A percentile compares a stretch with the other conserved stretches of the same genome.
Conservation (phyloP, 2,329 filamentous ascomycete species). For the Parafenestella ontariensis region DNA sequence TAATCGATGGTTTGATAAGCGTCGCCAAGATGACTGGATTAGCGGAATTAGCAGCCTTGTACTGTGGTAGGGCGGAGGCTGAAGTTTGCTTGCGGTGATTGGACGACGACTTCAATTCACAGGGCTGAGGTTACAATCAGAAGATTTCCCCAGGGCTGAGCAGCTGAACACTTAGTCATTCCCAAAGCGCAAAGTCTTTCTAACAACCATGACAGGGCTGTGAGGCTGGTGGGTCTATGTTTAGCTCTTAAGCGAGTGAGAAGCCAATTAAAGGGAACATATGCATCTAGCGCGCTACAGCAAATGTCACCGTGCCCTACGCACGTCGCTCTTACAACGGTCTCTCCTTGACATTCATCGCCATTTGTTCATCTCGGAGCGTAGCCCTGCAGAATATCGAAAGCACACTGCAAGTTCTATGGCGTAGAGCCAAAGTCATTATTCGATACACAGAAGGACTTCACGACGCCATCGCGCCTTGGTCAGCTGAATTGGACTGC, state of each 20-base stretch:
- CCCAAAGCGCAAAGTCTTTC: slow-evolving; percentile 10
- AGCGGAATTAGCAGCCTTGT: slow-evolving; percentile 15
- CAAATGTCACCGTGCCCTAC: slow-evolving; percentile 10
- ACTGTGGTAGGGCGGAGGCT: background rate
- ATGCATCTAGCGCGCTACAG: slow-evolving; percentile 1
- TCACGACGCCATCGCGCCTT: background rate
- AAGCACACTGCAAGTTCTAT: slow-evolving; percentile 12
- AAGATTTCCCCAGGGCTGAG: background rate
- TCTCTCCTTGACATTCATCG: slow-evolving; percentile 5
- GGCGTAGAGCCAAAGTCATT: slow-evolving; percentile 2
- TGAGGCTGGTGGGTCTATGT: slow-evolving; percentile 8
- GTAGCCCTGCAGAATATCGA: background rate
- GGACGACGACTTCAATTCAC: background rate
- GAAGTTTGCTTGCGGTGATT: background rate
- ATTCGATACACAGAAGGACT: background rate
- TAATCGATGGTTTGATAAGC: slow-evolving; percentile 16
- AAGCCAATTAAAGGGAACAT: background rate
- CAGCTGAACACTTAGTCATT: slow-evolving; percentile 1
- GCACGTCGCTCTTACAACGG: slow-evolving; percentile 4
- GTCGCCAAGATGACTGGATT: slow-evolving; percentile 12
- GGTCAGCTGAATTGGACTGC: background rate
- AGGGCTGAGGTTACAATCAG: slow-evolving; percentile 5
- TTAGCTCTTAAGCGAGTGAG: slow-evolving; percentile 15
- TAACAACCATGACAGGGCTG: background rate
- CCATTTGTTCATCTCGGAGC: slow-evolving; percentile 4